Percentiles rank a stretch among this genome's conserved stretches.
phyloP scores from a whole-genome alignment of 2,329 filamentous ascomycete species.

The Ascochyta fabae region DNA sequence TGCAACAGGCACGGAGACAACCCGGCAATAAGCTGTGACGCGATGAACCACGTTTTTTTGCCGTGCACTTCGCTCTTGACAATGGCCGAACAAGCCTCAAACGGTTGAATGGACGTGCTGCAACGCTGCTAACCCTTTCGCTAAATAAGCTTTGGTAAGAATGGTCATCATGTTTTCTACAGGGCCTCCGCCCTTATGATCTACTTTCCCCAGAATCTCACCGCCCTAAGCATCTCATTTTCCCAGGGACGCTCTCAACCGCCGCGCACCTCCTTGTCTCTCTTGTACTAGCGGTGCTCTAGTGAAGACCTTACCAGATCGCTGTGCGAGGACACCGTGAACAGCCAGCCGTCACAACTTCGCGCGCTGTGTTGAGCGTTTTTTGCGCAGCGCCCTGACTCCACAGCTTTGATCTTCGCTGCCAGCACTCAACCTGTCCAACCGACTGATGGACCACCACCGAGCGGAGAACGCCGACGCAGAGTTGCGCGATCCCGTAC shows the following conservation, averaged over 20 bases:
- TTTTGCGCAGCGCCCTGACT: neutral
- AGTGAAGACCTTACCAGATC: neutral
- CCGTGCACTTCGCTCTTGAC: constrained; percentile 15
- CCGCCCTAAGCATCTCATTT: neutral
- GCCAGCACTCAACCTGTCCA: neutral
- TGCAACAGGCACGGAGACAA: neutral
- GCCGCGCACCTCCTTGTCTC: neutral
- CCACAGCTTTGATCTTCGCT: neutral
- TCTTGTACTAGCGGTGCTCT: neutral
- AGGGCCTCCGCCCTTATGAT: neutral
- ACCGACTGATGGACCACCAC: constrained; percentile 11
- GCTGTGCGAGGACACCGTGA: neutral
- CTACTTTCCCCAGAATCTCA: neutral
- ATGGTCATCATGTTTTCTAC: neutral
- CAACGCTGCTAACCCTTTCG: neutral
- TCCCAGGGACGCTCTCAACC: neutral
- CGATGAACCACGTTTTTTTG: constrained; percentile 7
- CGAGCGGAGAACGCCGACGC: constrained; percentile 2
- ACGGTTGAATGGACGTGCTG: constrained; percentile 12
- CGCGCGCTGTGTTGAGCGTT: neutral
- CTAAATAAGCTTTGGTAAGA: neutral
- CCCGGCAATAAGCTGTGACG: constrained; percentile 10
- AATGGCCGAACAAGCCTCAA: constrained; percentile 16
- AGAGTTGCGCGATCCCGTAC: constrained; percentile 3
- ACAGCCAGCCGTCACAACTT: neutral